A percentile compares a stretch with the other conserved stretches of the same genome.
Conservation (phyloP, 352 stramenopile genomes). For the Achlya hypogyna region DNA sequence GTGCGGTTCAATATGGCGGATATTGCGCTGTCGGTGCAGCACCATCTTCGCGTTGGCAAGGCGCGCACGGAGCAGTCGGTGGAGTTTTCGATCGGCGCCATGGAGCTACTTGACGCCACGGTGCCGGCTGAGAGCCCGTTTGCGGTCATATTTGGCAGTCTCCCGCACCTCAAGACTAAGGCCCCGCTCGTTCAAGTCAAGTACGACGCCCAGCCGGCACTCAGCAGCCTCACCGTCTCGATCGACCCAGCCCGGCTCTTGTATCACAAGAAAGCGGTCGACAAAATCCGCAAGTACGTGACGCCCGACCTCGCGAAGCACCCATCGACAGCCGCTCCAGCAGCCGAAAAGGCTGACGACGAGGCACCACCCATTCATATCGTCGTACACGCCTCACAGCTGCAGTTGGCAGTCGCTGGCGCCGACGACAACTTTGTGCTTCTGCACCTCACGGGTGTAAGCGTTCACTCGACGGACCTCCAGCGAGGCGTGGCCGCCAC, state of each 20-base stretch:
- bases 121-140: not conserved
- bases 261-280: conserved; percentile 16
- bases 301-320: conserved; percentile 9
- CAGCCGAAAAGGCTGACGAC: not conserved
- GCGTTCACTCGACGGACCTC: not conserved
- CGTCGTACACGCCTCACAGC: not conserved
- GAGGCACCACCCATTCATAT: not conserved
- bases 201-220: not conserved
- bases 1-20: conserved; percentile 57
- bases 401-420: conserved; percentile 4
- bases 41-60: conserved; percentile 22
- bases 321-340: not conserved
- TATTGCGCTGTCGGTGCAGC: conserved; percentile 55
- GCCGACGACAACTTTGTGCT: not conserved
- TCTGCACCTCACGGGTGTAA: not conserved
- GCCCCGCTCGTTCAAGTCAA: conserved; percentile 2
- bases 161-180: not conserved
- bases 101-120: conserved; percentile 11
- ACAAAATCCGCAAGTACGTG: conserved; percentile 17
- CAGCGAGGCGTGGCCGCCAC: not conserved
- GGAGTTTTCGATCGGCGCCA: not conserved
- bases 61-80: not conserved
- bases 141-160: conserved; percentile 5
- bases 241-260: not conserved
- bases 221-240: not conserved